Base-by-base conservation (phyloP, 1,284 basidiomycete species). In the Rhodotorula sp. region DNA sequence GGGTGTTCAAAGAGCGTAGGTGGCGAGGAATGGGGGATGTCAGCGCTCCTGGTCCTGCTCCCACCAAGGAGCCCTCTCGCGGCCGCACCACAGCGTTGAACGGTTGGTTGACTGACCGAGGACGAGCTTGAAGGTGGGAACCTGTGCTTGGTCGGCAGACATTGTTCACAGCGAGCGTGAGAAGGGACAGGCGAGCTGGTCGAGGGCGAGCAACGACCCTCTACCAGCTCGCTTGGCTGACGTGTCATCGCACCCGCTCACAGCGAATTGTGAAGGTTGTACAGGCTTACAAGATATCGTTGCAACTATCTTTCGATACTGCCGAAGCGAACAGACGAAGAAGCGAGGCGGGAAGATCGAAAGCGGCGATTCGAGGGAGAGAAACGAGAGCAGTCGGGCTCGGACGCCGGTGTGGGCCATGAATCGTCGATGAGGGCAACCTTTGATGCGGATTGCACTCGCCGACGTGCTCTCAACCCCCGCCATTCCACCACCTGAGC, bases 121-220 rank as follows among this genome's bases (percentile, higher is more conserved):
- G 74, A 99, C 95, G 81, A 99, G 92, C 85, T 99, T 99, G 87
- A 99, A 99, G 73, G 93, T 94, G 62, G 96, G 93, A 76, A 93
- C 85, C 74, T 82, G 62, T 40, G 73, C 44, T 40, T 61, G 46
- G 47, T 57, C 59, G 50, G 58, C 67, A 52, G 71, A 59, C 67
- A 72, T 72, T 9, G 31, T 40, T 46, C 13, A 26, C 10, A 34
- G 60, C 26, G 44, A 15, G 31, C 20, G 56, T 4, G 55, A 22
- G 34, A 26, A 18, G 2, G 47, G 34, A 26, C 15, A 34, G 20
- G 5, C 48, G 53, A 53, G 52, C 9, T 13, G 40, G 13, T 44
- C 10, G 40, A 15, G 40, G 16, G 40, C 40, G 40, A 44, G 16
- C 13, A 11, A 44, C 40, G 40, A 44, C 40, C 34, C 40, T 44